phyloP scores from a whole-genome alignment of 495 filamentous ascomycete genomes.

The Opeltia flavorubescens region DNA sequence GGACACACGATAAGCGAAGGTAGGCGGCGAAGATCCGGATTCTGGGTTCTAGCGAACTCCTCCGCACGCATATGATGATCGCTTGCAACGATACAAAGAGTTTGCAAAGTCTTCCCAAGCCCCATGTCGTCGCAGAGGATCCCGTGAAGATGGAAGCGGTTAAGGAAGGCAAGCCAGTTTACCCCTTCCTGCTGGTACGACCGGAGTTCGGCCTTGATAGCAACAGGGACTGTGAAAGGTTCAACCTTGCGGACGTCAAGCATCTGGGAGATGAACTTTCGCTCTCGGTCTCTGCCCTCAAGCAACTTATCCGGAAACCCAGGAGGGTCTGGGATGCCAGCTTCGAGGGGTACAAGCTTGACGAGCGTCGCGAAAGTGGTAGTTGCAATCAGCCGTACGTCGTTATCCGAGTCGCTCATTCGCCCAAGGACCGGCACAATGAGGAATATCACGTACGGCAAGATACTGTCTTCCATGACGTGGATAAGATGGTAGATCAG shows the following conservation, averaged over 20 bases:
- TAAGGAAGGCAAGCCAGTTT: constrained; percentile 97
- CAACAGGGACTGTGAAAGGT: constrained; percentile 80
- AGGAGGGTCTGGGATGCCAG: constrained; percentile 91
- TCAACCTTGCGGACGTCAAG: constrained; percentile 93
- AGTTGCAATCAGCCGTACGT: constrained; percentile 84
- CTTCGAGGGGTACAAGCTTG: constrained; percentile 96
- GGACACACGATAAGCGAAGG: constrained; percentile 93
- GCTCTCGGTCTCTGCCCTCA: constrained; percentile 77
- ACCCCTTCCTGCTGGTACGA: constrained; percentile 98
- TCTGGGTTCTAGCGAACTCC: constrained; percentile 66
- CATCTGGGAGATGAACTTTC: constrained; percentile 94
- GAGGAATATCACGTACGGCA: constrained; percentile 97
- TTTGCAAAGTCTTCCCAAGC: constrained; percentile 93
- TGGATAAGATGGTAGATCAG: constrained; percentile 90
- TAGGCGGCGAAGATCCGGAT: constrained; percentile 60
- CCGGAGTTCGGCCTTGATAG: constrained; percentile 89
- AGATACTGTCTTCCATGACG: constrained; percentile 91
- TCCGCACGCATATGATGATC: constrained; percentile 90
- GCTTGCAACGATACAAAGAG: constrained; percentile 92
- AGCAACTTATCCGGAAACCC: constrained; percentile 80
- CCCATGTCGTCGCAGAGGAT: constrained; percentile 99
- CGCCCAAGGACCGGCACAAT: constrained; percentile 94
- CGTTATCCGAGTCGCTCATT: constrained; percentile 98
- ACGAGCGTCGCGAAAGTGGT: constrained; percentile 95
- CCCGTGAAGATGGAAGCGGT: constrained; percentile 91